Base-by-base conservation (phyloP, 1,139 yeast species). In the Scheffersomyces cryptocercus region DNA sequence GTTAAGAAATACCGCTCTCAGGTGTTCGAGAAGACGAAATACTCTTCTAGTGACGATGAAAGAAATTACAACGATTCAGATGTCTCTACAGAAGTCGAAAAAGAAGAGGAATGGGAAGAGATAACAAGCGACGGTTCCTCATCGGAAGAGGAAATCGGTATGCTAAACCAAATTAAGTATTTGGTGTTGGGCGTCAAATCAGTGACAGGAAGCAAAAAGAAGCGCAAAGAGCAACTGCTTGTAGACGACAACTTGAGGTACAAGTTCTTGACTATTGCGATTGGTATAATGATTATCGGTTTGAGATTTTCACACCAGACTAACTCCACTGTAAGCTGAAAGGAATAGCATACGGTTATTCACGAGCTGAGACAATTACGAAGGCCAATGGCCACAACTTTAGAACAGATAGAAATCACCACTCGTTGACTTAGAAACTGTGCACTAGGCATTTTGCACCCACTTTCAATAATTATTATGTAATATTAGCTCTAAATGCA, bases 201-300 rank as follows among this genome's bases (percentile, higher is more conserved):
- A 28, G 48, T 54, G 32, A 52, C 49, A 44, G 57, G 53, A 47
- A 53, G 48, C 29, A 44, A 42, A 31, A 52, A 42, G 40, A 55
- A 51, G 46, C 54, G 43, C 36, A 50, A 51, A 35, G 55, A 52
- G 55, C 64, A 50, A 48, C 50, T 58, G 36, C 56, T 68, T 36
- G 73, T 68, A 29, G 79, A 73, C 46, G 79, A 74, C 52, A 61
- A 65, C 26, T 61, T 74, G 48, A 72, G 68, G 56, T 68, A 70
- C 51, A 75, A 73, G 55, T 74, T 74, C 47, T 59, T 74, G 39
- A 67, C 76, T 33, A 67, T 74, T 38, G 75, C 77, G 6, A 57
- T 74, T 38, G 79, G 78, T 28, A 73, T 74, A 6, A 60, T 70
- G 48, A 69, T 74, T 34, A 59, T 74, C 40, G 78, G 77, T 2